Conservation (phyloP, 257 asterid genomes). For the Lycium barbarum region DNA sequence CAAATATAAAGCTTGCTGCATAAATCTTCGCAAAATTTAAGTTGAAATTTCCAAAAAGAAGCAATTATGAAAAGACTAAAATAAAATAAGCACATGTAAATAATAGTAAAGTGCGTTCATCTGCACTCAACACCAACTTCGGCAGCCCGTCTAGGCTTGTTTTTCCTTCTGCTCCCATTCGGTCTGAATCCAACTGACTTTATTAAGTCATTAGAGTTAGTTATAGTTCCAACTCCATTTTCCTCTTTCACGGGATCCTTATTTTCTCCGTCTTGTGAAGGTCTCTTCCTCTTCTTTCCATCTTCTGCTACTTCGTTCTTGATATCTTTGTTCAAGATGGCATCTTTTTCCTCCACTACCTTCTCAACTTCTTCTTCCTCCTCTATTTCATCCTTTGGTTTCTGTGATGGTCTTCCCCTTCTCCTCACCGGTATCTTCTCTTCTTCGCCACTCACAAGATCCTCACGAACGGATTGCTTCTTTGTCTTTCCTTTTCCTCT, state of each 20-base stretch:
- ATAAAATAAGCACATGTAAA: constrained; percentile 18
- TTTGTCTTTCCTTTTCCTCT: constrained; percentile 84
- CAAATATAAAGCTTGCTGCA: constrained; percentile 27
- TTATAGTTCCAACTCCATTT: constrained; percentile 50
- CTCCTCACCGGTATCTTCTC: constrained; percentile 68
- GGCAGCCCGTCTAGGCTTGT: constrained; percentile 90
- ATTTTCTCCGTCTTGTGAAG: constrained; percentile 56
- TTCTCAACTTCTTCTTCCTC: constrained; percentile 64
- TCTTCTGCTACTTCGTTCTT: constrained; percentile 54
- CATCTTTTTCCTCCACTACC: constrained; percentile 50
- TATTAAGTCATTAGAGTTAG: constrained; percentile 45
- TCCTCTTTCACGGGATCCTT: constrained; percentile 58
- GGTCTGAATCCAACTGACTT: constrained; percentile 71
- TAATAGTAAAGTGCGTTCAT: constrained; percentile 37
- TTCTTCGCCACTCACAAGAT: constrained; percentile 70
- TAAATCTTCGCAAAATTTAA: constrained; percentile 23
- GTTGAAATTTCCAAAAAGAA: constrained; percentile 28
- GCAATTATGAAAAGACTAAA: constrained; percentile 2
- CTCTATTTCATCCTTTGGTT: constrained; percentile 55
- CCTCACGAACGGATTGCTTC: constrained; percentile 62
- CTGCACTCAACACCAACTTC: constrained; percentile 91
- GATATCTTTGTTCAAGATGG: constrained; percentile 43
- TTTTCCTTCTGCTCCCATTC: constrained; percentile 79
- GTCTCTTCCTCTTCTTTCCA: constrained; percentile 71
- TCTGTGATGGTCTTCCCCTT: constrained; percentile 78